Evolutionary conservation across 768 basidiomycete species (phyloP).

Genomic region (Mycena crocata): DNA sequence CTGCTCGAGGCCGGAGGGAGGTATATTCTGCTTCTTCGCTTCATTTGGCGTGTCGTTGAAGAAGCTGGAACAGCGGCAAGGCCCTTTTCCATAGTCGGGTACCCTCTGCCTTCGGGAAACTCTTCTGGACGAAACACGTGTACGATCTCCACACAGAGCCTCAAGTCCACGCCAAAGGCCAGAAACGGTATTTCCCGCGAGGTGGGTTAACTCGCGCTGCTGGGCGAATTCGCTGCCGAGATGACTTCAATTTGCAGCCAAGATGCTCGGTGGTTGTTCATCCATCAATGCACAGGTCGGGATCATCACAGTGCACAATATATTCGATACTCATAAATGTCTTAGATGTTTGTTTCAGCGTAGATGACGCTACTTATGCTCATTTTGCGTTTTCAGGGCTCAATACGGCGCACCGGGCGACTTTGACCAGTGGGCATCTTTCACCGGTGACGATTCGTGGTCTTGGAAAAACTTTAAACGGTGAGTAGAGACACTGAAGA

Average conservation of each 20-base stretch:
- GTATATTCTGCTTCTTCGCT: conserved; percentile 44
- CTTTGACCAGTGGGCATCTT: conserved; percentile 73
- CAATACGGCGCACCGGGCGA: conserved; percentile 79
- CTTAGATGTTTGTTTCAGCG: no score
- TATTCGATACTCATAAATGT: no score
- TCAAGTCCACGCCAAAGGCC: conserved; percentile 60
- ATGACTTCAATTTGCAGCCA: conserved; percentile 50
- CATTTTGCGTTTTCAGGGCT: conserved; percentile 75
- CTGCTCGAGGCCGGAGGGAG: conserved; percentile 72
- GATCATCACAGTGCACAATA: no score
- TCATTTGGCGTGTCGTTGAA: background rate
- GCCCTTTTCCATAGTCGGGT: conserved; percentile 53
- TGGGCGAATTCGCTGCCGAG: background rate
- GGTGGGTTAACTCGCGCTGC: conserved; percentile 49
- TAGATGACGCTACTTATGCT: conserved; percentile 52
- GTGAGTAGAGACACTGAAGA: conserved; percentile 42
- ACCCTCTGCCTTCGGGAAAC: conserved; percentile 54
- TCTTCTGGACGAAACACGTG: conserved; percentile 62
- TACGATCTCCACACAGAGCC: conserved; percentile 69
- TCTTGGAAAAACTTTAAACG: conserved; percentile 64
- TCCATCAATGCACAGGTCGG: background rate
- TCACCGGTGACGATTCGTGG: conserved; percentile 70
- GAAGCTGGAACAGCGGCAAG: conserved; percentile 51
- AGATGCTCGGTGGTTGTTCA: conserved; percentile 79
- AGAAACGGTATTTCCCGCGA: conserved; percentile 71